These are phyloP conservation scores for Bromus sterilis DNA, from an alignment of 176 grass and related monocot species.

Conservation along the genomic window DNA sequence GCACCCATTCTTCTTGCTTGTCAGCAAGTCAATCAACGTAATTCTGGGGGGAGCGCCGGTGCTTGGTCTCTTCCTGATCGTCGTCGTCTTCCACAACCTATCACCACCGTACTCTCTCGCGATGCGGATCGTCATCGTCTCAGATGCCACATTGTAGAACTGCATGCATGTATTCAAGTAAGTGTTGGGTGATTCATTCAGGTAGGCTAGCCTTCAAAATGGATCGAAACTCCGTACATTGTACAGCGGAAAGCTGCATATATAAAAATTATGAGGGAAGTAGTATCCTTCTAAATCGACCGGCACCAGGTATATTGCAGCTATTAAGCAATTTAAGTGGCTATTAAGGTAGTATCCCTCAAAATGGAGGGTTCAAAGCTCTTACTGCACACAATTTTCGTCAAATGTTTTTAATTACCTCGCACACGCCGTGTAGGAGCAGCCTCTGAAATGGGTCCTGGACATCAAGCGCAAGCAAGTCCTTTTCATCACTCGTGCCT, in stretches of 20 bases:
- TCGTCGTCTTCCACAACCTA: not conserved
- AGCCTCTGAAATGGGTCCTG: slow-evolving; percentile 8
- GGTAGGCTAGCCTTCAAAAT: not conserved
- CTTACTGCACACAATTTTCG: not conserved
- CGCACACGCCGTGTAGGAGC: slow-evolving; percentile 1
- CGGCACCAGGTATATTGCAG: too few species aligned
- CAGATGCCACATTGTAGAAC: not conserved
- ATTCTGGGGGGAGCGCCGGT: not conserved
- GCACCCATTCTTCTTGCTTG: not conserved
- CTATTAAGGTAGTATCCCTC: not conserved
- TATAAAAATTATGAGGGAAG: too few species aligned
- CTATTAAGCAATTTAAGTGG: not conserved
- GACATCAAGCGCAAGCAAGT: not conserved
- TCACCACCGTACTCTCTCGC: not conserved
- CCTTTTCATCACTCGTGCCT: not conserved
- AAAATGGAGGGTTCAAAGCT: not conserved
- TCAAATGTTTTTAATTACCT: not conserved
- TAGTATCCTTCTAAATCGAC: not conserved
- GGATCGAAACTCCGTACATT: too few species aligned
- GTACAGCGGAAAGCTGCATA: too few species aligned
- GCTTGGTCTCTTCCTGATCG: not conserved
- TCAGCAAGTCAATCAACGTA: not conserved
- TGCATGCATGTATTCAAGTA: too few species aligned
- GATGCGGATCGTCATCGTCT: not conserved
- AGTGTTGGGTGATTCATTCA: not conserved